A percentile compares a stretch with the other conserved stretches of the same genome.
These are phyloP conservation scores for Ophiosphaerella herpotricha DNA, from an alignment of 2,329 filamentous ascomycete species.

Conservation along the genomic window DNA sequence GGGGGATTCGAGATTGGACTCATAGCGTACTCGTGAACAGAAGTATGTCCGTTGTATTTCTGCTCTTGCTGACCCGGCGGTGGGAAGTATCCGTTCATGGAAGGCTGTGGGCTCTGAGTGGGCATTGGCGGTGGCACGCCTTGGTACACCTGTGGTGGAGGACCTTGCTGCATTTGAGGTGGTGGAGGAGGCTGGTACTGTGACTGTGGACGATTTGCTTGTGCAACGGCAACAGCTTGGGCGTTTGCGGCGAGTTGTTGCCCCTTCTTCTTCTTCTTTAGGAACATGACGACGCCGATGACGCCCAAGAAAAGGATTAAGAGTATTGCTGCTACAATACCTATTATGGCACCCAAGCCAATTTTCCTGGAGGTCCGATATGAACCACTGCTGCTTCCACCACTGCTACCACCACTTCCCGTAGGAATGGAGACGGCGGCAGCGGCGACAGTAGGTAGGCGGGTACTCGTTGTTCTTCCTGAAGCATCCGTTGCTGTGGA, in stretches of 20 bases:
- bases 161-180: conserved; percentile 12
- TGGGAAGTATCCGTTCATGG: conserved; percentile 13
- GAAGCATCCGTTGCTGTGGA: conserved; percentile 17
- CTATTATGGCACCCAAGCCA: conserved; percentile 23
- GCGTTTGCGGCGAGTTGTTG: conserved; percentile 21
- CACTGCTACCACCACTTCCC: background rate
- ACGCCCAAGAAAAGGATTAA: conserved; percentile 19
- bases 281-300: conserved; percentile 22
- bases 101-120: conserved; percentile 7
- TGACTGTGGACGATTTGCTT: conserved; percentile 19
- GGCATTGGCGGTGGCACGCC: conserved; percentile 4
- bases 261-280: conserved; percentile 26
- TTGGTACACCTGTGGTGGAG: conserved; percentile 10
- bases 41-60: conserved; percentile 22
- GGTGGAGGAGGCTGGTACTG: conserved; percentile 12
- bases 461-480: conserved; percentile 19
- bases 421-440: background rate
- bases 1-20: conserved; percentile 25
- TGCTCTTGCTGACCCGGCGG: conserved; percentile 9
- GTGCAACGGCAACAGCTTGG: conserved; percentile 17
- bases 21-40: conserved; percentile 20
- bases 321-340: conserved; percentile 24
- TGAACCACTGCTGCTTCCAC: background rate
- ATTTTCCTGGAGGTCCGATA: conserved; percentile 20
- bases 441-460: conserved; percentile 17